phyloP scores from a whole-genome alignment of 1,284 basidiomycete species.

The Papiliotrema laurentii region DNA sequence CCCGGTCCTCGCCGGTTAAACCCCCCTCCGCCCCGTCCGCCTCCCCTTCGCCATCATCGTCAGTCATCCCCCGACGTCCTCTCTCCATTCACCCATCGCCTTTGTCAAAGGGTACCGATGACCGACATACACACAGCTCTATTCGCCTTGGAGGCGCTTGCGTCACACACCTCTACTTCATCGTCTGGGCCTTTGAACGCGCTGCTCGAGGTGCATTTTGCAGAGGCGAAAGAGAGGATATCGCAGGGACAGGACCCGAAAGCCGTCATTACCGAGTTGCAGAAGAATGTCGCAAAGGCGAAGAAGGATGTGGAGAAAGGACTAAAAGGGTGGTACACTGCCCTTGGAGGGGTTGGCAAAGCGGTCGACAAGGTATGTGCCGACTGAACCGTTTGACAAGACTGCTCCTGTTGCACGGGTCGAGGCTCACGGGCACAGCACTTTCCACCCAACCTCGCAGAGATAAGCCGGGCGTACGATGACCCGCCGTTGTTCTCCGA shows the following conservation, averaged over 20 bases:
- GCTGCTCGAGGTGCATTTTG: slow-evolving; percentile 58
- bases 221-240: slow-evolving; percentile 57
- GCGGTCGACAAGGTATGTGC: slow-evolving; percentile 78
- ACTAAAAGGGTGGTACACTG: slow-evolving; percentile 78
- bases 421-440: slow-evolving; percentile 17
- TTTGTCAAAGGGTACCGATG: too few relatives aligned
- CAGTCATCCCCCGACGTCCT: too few relatives aligned
- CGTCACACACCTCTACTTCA: slow-evolving; percentile 56
- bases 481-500: slow-evolving; percentile 42
- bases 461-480: slow-evolving; percentile 40
- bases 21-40: too few relatives aligned
- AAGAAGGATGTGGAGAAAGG: slow-evolving; percentile 82
- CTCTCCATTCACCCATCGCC: too few relatives aligned
- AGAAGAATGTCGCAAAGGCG: slow-evolving; percentile 59
- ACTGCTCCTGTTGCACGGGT: not conserved
- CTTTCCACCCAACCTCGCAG: slow-evolving; percentile 40
- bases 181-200: slow-evolving; percentile 64
- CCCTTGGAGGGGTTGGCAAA: slow-evolving; percentile 72
- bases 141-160: slow-evolving; percentile 34
- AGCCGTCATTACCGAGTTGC: slow-evolving; percentile 56
- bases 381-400: slow-evolving; percentile 7
- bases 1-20: too few relatives aligned
- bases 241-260: slow-evolving; percentile 56
- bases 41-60: too few relatives aligned
- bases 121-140: slow-evolving; percentile 37